These are phyloP conservation scores for Lactarius deliciosus DNA, from an alignment of 768 basidiomycete species.

Conservation along the genomic window DNA sequence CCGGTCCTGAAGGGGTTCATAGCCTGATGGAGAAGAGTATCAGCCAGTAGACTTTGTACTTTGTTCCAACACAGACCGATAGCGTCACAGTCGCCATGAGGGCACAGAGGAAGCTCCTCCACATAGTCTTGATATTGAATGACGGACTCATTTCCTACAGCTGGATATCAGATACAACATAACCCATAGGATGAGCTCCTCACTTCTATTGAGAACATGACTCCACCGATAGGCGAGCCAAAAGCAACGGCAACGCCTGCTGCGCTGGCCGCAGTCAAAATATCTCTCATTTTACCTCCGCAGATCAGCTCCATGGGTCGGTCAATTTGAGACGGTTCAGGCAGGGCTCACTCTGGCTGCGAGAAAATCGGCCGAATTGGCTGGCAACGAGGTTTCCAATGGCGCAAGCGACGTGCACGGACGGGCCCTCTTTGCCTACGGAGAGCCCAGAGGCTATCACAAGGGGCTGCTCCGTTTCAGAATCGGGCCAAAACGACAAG, in stretches of 20 bases:
- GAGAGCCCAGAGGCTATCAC: slow-evolving; percentile 96
- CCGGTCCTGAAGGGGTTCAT: slow-evolving; percentile 99
- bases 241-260: slow-evolving; percentile 99
- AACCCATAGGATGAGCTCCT: slow-evolving; percentile 17
- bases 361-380: slow-evolving; percentile 75
- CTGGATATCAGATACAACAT: slow-evolving; percentile 4
- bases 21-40: slow-evolving; percentile 49
- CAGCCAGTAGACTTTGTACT: slow-evolving; percentile 7
- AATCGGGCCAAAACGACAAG: neutral
- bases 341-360: slow-evolving; percentile 73
- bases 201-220: slow-evolving; percentile 96
- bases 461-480: slow-evolving; percentile 62
- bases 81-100: slow-evolving; percentile 95
- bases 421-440: slow-evolving; percentile 97
- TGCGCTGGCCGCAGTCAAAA: slow-evolving; percentile 92
- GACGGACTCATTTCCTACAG: slow-evolving; percentile 95
- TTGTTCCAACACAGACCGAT: slow-evolving; percentile 58
- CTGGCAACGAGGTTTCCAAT: slow-evolving; percentile 89
- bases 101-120: slow-evolving; percentile 97
- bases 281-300: slow-evolving; percentile 79
- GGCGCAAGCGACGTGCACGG: slow-evolving; percentile 95
- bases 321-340: neutral
- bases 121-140: slow-evolving; percentile 98
- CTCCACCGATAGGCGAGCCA: slow-evolving; percentile 96
- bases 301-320: slow-evolving; percentile 29